A percentile compares a stretch with the other conserved stretches of the same genome.
phyloP scores from a whole-genome alignment of 768 basidiomycete genomes.

The Neoboletus magnificus region DNA sequence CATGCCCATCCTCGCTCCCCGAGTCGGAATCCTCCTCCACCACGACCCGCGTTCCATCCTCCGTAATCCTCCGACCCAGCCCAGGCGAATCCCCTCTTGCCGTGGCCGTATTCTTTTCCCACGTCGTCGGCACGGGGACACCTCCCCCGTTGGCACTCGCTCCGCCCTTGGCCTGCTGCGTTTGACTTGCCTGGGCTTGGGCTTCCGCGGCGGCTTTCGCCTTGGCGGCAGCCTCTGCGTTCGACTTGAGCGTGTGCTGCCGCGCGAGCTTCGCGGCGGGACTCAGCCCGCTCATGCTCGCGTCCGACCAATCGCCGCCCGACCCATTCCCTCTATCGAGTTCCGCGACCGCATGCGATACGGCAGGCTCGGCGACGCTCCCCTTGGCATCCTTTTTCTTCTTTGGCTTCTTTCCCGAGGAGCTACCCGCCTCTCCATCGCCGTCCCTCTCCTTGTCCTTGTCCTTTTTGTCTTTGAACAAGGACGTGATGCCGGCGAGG shows the following conservation, averaged over 20 bases:
- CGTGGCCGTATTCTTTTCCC: slow-evolving; percentile 82
- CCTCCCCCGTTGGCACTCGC: slow-evolving; percentile 28
- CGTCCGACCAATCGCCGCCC: slow-evolving; percentile 53
- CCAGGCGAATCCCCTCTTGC: slow-evolving; percentile 45
- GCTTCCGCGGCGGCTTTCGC: slow-evolving; percentile 35
- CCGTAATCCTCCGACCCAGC: slow-evolving; percentile 46
- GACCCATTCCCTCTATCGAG: slow-evolving; percentile 55
- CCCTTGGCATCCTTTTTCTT: slow-evolving; percentile 59
- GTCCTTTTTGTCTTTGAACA: slow-evolving; percentile 87
- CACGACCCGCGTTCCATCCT: slow-evolving; percentile 63
- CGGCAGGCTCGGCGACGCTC: slow-evolving; percentile 61
- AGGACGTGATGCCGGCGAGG: slow-evolving; percentile 83
- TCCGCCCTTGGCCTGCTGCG: slow-evolving; percentile 18
- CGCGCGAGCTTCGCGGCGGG: slow-evolving; percentile 88
- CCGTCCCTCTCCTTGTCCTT: slow-evolving; percentile 36
- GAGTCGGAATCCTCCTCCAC: slow-evolving; percentile 72
- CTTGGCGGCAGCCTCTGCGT: slow-evolving; percentile 49
- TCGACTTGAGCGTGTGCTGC: slow-evolving; percentile 88
- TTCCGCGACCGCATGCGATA: slow-evolving; percentile 84
- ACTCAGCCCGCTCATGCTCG: slow-evolving; percentile 69
- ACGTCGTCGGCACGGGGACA: slow-evolving; percentile 52
- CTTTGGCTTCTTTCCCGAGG: slow-evolving; percentile 44
- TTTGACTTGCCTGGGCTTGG: slow-evolving; percentile 26
- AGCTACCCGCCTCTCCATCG: slow-evolving; percentile 24
- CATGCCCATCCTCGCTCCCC: slow-evolving; percentile 51